phyloP scores from a whole-genome alignment of 257 asterid genomes.

The Eucommia ulmoides region DNA sequence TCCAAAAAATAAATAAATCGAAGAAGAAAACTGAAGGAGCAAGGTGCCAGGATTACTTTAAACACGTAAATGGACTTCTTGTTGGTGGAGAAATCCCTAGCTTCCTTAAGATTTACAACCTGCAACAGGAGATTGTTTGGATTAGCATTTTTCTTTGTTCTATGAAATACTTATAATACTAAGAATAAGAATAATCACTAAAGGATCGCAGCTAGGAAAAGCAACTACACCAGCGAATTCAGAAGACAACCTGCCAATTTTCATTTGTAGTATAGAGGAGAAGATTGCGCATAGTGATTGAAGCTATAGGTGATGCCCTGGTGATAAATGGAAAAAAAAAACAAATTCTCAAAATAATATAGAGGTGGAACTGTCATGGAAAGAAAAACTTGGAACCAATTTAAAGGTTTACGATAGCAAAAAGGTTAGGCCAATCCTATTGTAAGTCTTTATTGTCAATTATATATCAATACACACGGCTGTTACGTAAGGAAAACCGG shows the following conservation, averaged over 20 bases:
- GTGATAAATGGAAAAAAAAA: slow-evolving; percentile 16
- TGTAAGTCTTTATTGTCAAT: no score
- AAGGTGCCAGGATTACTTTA: slow-evolving; percentile 44
- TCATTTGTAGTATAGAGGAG: slow-evolving; percentile 84
- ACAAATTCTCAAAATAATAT: slow-evolving; percentile 7
- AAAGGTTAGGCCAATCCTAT: no score
- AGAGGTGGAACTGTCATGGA: neutral
- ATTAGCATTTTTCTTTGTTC: slow-evolving; percentile 15
- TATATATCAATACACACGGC: no score
- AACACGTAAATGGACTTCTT: slow-evolving; percentile 88
- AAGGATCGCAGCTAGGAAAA: slow-evolving; percentile 14
- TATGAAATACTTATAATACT: no score
- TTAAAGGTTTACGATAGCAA: no score
- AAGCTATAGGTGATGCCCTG: slow-evolving; percentile 99
- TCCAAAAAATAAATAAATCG: no score
- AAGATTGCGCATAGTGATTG: slow-evolving; percentile 89
- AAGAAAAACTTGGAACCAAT: neutral
- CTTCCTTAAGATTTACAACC: slow-evolving; percentile 96
- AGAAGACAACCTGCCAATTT: slow-evolving; percentile 72
- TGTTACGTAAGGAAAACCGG: no score
- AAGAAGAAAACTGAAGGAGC: slow-evolving; percentile 3
- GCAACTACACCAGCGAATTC: slow-evolving; percentile 9
- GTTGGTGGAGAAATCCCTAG: slow-evolving; percentile 85
- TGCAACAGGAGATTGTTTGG: slow-evolving; percentile 21
- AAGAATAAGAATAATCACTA: no score